phyloP scores from a whole-genome alignment of 148 eudicot species.

The Rheum nobile region DNA sequence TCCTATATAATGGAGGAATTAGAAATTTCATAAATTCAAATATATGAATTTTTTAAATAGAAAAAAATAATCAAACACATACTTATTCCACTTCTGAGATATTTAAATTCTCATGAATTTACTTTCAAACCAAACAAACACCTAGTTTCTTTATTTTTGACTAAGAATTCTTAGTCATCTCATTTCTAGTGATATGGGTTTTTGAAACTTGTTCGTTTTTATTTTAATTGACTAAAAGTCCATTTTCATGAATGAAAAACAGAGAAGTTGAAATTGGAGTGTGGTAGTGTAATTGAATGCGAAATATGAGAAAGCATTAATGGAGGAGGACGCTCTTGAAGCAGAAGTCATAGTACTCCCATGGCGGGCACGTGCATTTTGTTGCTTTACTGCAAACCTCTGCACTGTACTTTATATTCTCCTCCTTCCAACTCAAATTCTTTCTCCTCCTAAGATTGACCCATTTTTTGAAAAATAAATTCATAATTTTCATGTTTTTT shows the following conservation, averaged over 20 bases:
- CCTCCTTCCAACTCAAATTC: background rate
- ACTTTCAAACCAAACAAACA: too few relatives aligned
- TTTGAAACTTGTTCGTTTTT: too few relatives aligned
- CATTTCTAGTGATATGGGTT: too few relatives aligned
- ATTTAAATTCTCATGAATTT: too few relatives aligned
- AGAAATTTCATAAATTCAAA: too few relatives aligned
- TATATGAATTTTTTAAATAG: too few relatives aligned
- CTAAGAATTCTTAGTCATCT: too few relatives aligned
- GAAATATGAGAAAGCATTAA: background rate
- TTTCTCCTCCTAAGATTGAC: background rate
- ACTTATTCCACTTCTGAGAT: too few relatives aligned
- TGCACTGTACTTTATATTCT: background rate
- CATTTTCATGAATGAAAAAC: background rate
- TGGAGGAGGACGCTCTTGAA: conserved; percentile 1
- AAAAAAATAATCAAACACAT: too few relatives aligned
- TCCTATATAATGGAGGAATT: too few relatives aligned
- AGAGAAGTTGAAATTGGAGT: background rate
- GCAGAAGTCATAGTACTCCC: background rate
- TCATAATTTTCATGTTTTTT: too few relatives aligned
- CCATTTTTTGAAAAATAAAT: background rate
- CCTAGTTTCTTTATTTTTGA: too few relatives aligned
- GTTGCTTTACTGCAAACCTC: conserved; percentile 4
- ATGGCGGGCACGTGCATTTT: conserved; percentile 6
- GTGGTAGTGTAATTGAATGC: background rate
- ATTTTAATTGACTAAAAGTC: background rate